Conservation (phyloP, 257 asterid species). For the Perilla frutescens region DNA sequence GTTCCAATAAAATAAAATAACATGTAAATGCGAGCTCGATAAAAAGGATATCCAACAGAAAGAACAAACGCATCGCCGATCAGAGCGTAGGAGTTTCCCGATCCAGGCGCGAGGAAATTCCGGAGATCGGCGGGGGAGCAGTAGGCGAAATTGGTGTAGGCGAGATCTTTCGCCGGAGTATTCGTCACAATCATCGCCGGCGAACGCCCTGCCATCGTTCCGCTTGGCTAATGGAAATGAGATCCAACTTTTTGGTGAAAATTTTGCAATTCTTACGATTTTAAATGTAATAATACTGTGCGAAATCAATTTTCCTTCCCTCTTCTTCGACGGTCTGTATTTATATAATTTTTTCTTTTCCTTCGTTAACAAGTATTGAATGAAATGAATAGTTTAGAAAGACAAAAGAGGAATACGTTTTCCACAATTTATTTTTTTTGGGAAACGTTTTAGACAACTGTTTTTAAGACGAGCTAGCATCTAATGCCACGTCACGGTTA, state of each 20-base stretch:
- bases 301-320: slow-evolving; percentile 35
- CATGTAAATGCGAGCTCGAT: slow-evolving; percentile 20
- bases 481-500: slow-evolving; percentile 1
- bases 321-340: slow-evolving; percentile 18
- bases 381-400: too few relatives aligned
- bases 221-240: slow-evolving; percentile 29
- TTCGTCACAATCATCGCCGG: slow-evolving; percentile 73
- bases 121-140: slow-evolving; percentile 77
- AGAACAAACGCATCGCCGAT: slow-evolving; percentile 78
- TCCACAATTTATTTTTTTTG: too few relatives aligned
- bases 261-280: neutral
- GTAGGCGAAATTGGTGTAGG: slow-evolving; percentile 73
- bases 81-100: slow-evolving; percentile 61
- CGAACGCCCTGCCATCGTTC: slow-evolving; percentile 61
- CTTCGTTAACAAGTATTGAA: slow-evolving; percentile 30
- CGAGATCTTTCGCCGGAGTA: slow-evolving; percentile 88
- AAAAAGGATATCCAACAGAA: slow-evolving; percentile 80
- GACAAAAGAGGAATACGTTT: too few relatives aligned
- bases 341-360: neutral
- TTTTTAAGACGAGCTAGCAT: neutral
- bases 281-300: neutral
- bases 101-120: slow-evolving; percentile 68
- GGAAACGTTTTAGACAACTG: too few relatives aligned
- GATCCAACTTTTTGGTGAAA: slow-evolving; percentile 11
- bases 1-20: neutral